Evolutionary conservation across 176 grass and related monocot genomes (phyloP), one percentile per base, ranked within the genome.

Genomic region (Oryza officinalis): DNA sequence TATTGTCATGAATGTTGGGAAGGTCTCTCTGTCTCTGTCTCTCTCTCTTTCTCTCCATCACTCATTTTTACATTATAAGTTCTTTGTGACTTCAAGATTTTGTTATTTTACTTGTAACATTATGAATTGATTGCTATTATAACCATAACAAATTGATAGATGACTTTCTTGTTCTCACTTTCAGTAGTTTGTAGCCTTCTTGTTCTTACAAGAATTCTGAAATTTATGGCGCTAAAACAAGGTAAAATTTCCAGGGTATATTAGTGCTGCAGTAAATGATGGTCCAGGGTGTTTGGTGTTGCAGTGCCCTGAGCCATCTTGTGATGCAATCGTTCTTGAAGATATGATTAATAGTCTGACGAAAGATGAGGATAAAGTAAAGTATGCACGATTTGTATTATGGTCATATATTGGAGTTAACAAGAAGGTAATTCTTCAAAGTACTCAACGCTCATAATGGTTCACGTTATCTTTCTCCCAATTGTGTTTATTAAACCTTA

Each of bases 281-380:
- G 96, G 96, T 28, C 96, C 96, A 31, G 89, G 93, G 74, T 98
- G 96, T 89, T 94, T 99, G 71, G 84, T 84, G 20, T 92, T 99
- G 83, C 54, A 91, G 6, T 99, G 96, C 13, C 96, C 96, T 73
- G 89, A 94, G 83, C 96, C 93, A 66, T 94, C 89, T 69, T 99
- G 96, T 75, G 52, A 74, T 69, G 85, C 94, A 72, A 81, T 90
- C 33, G 76, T 96, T 75, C 76, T 75, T 91, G 73, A 96, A 71
- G 61, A 82, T 23, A 81, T 96, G 89, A 75, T 99, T 67, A 79
- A 94, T 83, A 66, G 85, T 77, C 61, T 99, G 81, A 83, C 83
- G 76, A 82, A 87, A 65, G 74, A 90, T 8, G 89, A 85, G 22
- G 85, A 99, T 70, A 91, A 79, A 69, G 78, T 89, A 41, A 99